phyloP scores from a whole-genome alignment of 1,139 yeast genomes.

The Pichia sp. region DNA sequence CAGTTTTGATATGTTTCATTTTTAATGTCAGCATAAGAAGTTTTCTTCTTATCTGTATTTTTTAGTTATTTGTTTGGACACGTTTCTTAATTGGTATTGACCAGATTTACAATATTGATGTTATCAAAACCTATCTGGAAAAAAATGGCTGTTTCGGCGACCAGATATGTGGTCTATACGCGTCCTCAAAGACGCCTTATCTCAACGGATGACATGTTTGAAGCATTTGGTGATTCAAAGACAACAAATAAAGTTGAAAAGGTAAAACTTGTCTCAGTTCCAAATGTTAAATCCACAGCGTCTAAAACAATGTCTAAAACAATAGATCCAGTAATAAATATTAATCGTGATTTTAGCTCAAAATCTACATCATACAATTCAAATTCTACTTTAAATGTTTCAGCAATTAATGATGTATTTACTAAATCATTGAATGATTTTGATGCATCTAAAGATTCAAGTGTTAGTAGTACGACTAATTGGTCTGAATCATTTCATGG shows the following conservation, averaged over 20 bases:
- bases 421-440: slow-evolving; percentile 22
- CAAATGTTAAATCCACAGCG: background rate
- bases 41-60: background rate
- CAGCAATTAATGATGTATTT: slow-evolving; percentile 16
- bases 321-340: slow-evolving; percentile 24
- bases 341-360: slow-evolving; percentile 13
- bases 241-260: background rate
- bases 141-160: background rate
- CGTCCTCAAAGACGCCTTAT: slow-evolving; percentile 7
- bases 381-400: background rate
- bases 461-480: slow-evolving; percentile 30
- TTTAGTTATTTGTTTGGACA: background rate
- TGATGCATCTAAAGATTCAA: background rate
- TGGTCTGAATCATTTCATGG: slow-evolving; percentile 84
- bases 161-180: background rate
- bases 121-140: background rate
- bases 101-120: background rate
- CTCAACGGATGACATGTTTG: slow-evolving; percentile 17
- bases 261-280: background rate
- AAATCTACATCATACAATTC: background rate
- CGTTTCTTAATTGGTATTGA: background rate
- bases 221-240: slow-evolving; percentile 11
- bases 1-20: background rate
- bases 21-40: no score
- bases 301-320: background rate